These are phyloP conservation scores for Kwoniella heveanensis DNA, from an alignment of 768 basidiomycete genomes.

Conservation along the genomic window DNA sequence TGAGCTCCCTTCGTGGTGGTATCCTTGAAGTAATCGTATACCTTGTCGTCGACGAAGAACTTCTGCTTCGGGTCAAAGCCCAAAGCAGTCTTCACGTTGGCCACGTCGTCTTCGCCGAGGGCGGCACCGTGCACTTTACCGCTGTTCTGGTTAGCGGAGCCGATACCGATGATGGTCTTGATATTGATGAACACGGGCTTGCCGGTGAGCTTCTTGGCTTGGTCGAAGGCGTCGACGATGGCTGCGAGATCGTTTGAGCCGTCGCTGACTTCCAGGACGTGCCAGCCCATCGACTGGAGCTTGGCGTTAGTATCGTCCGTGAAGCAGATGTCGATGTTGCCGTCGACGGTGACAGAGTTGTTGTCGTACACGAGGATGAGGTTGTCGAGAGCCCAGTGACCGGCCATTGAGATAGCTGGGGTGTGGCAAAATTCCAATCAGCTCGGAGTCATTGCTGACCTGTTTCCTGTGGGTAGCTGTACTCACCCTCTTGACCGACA, in stretches of 20 bases:
- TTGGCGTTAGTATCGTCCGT: conserved; percentile 54
- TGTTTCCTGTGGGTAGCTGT: not conserved
- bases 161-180: conserved; percentile 53
- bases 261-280: conserved; percentile 51
- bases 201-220: conserved; percentile 48
- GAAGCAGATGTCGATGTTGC: conserved; percentile 51
- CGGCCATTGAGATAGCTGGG: conserved; percentile 50
- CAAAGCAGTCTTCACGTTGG: conserved; percentile 48
- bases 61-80: conserved; percentile 49
- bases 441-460: not conserved
- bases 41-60: conserved; percentile 44
- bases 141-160: conserved; percentile 44
- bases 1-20: conserved; percentile 38
- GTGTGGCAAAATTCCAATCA: not conserved
- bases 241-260: conserved; percentile 48
- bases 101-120: conserved; percentile 52
- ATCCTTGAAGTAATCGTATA: conserved; percentile 52
- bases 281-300: conserved; percentile 45
- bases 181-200: conserved; percentile 54
- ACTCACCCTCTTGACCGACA: conserved; percentile 53
- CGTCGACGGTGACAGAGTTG: conserved; percentile 53
- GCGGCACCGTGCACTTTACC: conserved; percentile 53
- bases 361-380: conserved; percentile 55
- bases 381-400: conserved; percentile 53
- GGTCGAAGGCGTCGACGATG: conserved; percentile 46